Evolutionary conservation across 2,329 filamentous ascomycete species (phyloP).

Genomic region (Ophiostoma sp.): DNA sequence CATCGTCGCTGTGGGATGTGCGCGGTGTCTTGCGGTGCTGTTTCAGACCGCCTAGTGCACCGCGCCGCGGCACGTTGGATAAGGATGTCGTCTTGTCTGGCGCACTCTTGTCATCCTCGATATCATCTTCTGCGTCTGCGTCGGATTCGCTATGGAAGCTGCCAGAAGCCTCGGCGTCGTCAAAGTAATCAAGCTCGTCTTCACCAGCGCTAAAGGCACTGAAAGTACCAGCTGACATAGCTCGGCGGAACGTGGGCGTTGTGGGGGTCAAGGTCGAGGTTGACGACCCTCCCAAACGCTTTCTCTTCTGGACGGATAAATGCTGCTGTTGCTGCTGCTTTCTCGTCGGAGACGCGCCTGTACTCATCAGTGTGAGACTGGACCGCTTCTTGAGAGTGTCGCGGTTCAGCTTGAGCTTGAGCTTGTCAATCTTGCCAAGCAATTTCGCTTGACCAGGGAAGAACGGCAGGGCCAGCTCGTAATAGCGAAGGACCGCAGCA

Average conservation of each 20-base stretch:
- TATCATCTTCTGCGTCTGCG: constrained; percentile 40
- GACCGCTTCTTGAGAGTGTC: constrained; percentile 20
- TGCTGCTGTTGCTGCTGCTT: constrained; percentile 12
- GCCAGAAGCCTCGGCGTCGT: constrained; percentile 34
- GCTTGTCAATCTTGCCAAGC: constrained; percentile 60
- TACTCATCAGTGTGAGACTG: background rate
- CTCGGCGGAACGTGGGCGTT: constrained; percentile 37
- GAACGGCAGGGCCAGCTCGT: constrained; percentile 74
- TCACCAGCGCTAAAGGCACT: background rate
- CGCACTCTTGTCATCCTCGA: constrained; percentile 37
- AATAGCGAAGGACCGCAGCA: constrained; percentile 72
- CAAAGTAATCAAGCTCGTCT: constrained; percentile 28
- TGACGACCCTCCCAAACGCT: constrained; percentile 9
- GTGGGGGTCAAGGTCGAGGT: constrained; percentile 25
- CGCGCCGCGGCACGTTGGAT: constrained; percentile 18
- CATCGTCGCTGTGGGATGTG: constrained; percentile 27
- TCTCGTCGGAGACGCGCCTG: constrained; percentile 1
- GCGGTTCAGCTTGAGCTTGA: constrained; percentile 48
- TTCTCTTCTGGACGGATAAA: constrained; percentile 19
- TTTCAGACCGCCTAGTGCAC: background rate
- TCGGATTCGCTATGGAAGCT: constrained; percentile 24
- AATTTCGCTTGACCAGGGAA: constrained; percentile 83
- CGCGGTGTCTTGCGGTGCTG: constrained; percentile 28
- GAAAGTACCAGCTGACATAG: background rate
- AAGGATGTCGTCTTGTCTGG: constrained; percentile 23